Base-by-base conservation (phyloP, 371 early-diverging fungal species). In the Circinella minor region DNA sequence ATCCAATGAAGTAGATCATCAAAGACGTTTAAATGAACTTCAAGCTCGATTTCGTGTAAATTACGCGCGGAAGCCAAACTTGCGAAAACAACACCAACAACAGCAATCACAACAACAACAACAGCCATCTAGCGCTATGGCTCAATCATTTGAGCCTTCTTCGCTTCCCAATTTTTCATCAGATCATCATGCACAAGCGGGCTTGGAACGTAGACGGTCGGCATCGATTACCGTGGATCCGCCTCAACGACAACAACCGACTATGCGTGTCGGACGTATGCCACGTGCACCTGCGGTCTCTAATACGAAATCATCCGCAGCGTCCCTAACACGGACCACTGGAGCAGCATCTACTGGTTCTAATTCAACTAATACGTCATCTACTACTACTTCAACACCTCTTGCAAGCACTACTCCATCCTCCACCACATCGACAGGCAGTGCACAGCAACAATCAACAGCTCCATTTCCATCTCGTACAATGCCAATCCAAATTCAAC, bases 21-120 rank as follows among this genome's bases (percentile, higher is more conserved):
- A 73, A 61, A 67, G 74, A n/a, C 66, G 77, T 13, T 68, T 74
- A 36, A 74, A 67, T 20, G 77, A 77, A 61, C 70, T 77, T 11
- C 77, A 77, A 65, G 77, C 77, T n/a, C 36, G 77, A 18, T 79
- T 79, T 51, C 66, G 77, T 36, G 74, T 79, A 13, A 76, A 79
- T 37, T 76, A 73, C 61, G 71, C 79, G 18, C 66, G 76, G 4
- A 79, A 79, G 60, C 71, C 74, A 14, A 72, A 60, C 36, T 68
- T 60, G 15, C 63, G 43, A 17, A 55, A 38, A 60, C 54, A 47
- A 57, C 59, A 11, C 36, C 47, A 36, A 13, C 67, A n/a, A 15
- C 67, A 60, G 46, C 36, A 27, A 27, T 27, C 27, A 27, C 27
- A 34, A 39, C 59, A 11, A 39, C 59, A 11, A 51, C 47, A 36